phyloP scores from a whole-genome alignment of 352 stramenopile genomes.

The Pythium grandisporangium region DNA sequence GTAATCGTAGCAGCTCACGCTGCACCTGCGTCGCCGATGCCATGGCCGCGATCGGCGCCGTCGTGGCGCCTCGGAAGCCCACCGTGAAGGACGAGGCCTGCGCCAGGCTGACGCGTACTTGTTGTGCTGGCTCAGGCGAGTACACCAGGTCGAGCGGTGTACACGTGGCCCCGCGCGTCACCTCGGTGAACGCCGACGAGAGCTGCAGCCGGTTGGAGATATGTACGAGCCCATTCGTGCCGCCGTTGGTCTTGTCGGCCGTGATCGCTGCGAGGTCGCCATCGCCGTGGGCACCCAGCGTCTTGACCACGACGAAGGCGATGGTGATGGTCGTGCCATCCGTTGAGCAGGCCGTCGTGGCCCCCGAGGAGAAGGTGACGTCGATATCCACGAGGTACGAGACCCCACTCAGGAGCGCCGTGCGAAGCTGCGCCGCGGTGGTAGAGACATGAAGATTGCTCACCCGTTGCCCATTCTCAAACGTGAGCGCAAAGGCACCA shows the following conservation, averaged over 20 bases:
- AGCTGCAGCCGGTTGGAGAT: conserved; percentile 59
- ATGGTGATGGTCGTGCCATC: conserved; percentile 46
- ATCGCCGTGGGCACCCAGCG: conserved; percentile 26
- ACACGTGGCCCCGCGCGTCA: conserved; percentile 34
- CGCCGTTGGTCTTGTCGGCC: conserved; percentile 43
- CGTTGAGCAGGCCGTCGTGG: conserved; percentile 30
- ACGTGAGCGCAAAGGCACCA: conserved; percentile 59
- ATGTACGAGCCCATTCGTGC: conserved; percentile 35
- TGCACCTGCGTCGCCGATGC: conserved; percentile 20
- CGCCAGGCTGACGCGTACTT: conserved; percentile 31
- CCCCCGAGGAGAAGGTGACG: conserved; percentile 23
- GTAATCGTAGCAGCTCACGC: conserved; percentile 26
- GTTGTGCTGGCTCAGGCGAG: conserved; percentile 17
- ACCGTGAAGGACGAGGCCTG: conserved; percentile 45
- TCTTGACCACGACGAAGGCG: conserved; percentile 48
- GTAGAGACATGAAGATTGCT: conserved; percentile 33
- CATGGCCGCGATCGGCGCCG: conserved; percentile 43
- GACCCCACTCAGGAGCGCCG: conserved; percentile 30
- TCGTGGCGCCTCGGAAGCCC: conserved; percentile 55
- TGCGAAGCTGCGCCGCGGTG: conserved; percentile 22
- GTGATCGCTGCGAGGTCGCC: conserved; percentile 39
- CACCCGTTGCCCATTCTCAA: conserved; percentile 42
- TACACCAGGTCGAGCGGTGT: conserved; percentile 46
- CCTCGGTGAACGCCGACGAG: conserved; percentile 37
- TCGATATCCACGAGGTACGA: conserved; percentile 58